These are phyloP conservation scores for Ambispora gerdemannii DNA, from an alignment of 192 early-diverging fungal genomes.

Conservation along the genomic window DNA sequence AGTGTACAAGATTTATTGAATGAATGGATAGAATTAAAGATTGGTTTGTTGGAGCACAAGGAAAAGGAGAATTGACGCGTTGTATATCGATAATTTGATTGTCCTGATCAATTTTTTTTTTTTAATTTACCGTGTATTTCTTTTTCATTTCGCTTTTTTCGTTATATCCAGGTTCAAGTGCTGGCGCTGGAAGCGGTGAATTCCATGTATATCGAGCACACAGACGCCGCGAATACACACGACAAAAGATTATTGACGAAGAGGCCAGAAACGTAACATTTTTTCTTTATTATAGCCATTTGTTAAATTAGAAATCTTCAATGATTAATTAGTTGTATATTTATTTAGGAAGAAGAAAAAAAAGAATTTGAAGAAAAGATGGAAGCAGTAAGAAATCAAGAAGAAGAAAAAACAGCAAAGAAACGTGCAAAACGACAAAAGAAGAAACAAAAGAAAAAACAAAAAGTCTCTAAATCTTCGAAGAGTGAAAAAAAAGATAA, in stretches of 20 bases:
- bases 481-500: constrained; percentile 36
- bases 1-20: neutral
- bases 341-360: constrained; percentile 55
- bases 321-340: neutral
- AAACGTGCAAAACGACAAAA: constrained; percentile 81
- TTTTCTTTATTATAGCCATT: neutral
- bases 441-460: constrained; percentile 56
- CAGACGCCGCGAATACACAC: constrained; percentile 79
- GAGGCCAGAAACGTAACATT: constrained; percentile 60
- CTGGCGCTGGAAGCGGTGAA: constrained; percentile 93
- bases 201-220: constrained; percentile 91
- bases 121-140: neutral
- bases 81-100: neutral
- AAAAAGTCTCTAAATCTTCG: constrained; percentile 41
- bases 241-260: constrained; percentile 77
- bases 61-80: too few relatives aligned
- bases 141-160: neutral
- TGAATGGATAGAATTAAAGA: neutral
- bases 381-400: constrained; percentile 51
- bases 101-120: neutral
- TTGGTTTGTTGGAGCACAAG: too few relatives aligned
- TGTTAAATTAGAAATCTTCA: neutral
- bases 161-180: constrained; percentile 69
- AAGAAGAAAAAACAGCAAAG: constrained; percentile 86
- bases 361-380: constrained; percentile 60